Base-by-base conservation (phyloP, 2,329 filamentous ascomycete species). In the Dothideomycetes sp. region DNA sequence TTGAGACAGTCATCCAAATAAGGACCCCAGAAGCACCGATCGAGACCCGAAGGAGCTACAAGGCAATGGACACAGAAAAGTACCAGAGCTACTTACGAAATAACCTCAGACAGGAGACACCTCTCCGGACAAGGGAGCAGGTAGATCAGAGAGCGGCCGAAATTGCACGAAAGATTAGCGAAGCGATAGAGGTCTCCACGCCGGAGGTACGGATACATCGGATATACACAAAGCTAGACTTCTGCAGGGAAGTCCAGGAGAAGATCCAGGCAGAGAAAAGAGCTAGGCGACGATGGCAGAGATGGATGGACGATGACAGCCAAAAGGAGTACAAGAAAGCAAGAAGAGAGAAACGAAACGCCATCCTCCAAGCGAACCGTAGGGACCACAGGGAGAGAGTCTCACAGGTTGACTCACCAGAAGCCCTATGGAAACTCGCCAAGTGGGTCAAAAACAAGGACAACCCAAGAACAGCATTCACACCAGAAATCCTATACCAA, bases 201-300 rank as follows among this genome's bases (percentile, higher is more conserved):
- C 34, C 18, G 9, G 18, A 15, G 14, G 34, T 35, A 24, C 17
- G 34, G 19, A 35, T 35, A 35, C 10, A 35, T 15, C 4, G n/a
- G 10, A 35, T 11, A 24, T 35, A 35, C n/a, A 35, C 18, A n/a
- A 19, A 24, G 14, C 34, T 3, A 14, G 18, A 22, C 3, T 35
- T 22, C 34, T n/a, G 11, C n/a, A 24, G 14, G 18, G 34, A 35
- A 22, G 34, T 24, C 17, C 3, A n/a, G 5, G 19, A n/a, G 11
- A 24, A 19, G 18, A 35, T 35, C 18, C 10, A 35, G 34, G 34
- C 22, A 17, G 19, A 8, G n/a, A 29, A n/a, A n/a, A n/a, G 8
- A 29, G 34, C 34, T n/a, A 35, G 34, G n/a, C 12, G 34, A 35
- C 10, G 18, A 24, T n/a, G n/a, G n/a, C n/a, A n/a, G n/a, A n/a